These are phyloP conservation scores for Hypoxylon cercidicola DNA, from an alignment of 495 filamentous ascomycete species.

Conservation along the genomic window DNA sequence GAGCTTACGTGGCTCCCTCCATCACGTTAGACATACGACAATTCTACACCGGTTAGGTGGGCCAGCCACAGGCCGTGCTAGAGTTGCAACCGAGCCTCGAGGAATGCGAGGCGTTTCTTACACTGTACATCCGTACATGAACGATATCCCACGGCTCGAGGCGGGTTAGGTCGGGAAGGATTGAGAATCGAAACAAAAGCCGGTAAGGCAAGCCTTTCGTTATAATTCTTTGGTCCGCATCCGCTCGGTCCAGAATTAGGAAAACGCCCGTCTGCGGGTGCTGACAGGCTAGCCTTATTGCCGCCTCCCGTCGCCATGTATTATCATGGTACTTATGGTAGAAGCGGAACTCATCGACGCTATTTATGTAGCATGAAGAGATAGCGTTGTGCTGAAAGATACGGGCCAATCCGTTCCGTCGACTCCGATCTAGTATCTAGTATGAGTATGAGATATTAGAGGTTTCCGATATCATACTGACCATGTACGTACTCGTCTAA, in stretches of 20 bases:
- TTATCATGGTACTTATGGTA: conserved; percentile 1
- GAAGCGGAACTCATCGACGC: conserved; percentile 21
- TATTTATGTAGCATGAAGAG: conserved; percentile 9
- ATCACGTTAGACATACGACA: conserved; percentile 9
- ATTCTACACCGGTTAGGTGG: conserved; percentile 18
- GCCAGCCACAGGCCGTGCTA: conserved; percentile 2
- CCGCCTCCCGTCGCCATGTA: not conserved
- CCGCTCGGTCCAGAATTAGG: conserved; percentile 1
- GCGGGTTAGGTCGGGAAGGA: not conserved
- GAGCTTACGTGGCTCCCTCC: conserved; percentile 28
- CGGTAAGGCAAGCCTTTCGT: conserved; percentile 9
- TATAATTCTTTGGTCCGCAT: not conserved
- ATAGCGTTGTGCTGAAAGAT: conserved; percentile 11
- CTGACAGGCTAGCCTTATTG: conserved; percentile 34
- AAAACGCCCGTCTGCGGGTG: conserved; percentile 3
- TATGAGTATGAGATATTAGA: too few species aligned
- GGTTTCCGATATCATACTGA: not conserved
- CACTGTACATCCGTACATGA: not conserved
- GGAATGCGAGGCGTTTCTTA: conserved; percentile 13
- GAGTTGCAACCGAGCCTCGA: conserved; percentile 12
- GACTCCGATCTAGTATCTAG: conserved; percentile 24
- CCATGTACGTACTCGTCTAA: conserved; percentile 1
- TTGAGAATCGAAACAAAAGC: conserved; percentile 3
- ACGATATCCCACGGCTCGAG: not conserved
- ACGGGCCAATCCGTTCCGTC: conserved; percentile 19